These are phyloP conservation scores for Rhizopogon vesiculosus DNA, from an alignment of 768 basidiomycete genomes.

Conservation along the genomic window DNA sequence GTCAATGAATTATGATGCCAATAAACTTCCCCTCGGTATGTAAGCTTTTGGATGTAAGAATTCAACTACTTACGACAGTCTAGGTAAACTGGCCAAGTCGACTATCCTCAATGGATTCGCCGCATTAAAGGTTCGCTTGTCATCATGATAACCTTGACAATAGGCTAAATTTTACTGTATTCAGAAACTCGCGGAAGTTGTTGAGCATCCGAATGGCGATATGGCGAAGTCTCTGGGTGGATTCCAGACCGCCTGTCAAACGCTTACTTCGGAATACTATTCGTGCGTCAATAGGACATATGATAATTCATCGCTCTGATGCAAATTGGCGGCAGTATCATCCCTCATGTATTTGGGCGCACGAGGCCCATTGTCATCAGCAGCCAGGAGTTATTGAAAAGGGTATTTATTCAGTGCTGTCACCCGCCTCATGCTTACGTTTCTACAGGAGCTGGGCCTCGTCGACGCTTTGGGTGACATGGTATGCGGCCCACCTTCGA, in stretches of 20 bases:
- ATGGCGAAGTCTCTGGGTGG: conserved; percentile 33
- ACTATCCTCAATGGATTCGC: conserved; percentile 57
- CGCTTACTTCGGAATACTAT: conserved; percentile 50
- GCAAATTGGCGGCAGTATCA: conserved; percentile 33
- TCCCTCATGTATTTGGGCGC: conserved; percentile 60
- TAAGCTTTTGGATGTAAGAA: background rate
- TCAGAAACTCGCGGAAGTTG: conserved; percentile 47
- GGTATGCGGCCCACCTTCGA: conserved; percentile 26
- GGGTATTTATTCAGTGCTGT: conserved; percentile 17
- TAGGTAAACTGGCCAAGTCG: conserved; percentile 56
- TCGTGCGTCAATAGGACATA: conserved; percentile 34
- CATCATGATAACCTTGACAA: background rate
- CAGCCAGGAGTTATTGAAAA: conserved; percentile 34
- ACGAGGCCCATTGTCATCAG: conserved; percentile 42
- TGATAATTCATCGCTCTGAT: background rate
- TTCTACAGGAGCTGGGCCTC: conserved; percentile 48
- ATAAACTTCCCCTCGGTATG: conserved; percentile 55
- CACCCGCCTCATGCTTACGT: background rate
- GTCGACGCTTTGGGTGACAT: conserved; percentile 64
- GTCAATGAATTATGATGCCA: conserved; percentile 64
- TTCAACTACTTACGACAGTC: background rate
- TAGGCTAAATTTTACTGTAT: background rate
- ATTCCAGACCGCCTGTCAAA: conserved; percentile 35
- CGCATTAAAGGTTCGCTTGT: conserved; percentile 43
- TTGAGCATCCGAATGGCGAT: conserved; percentile 39